Base-by-base conservation (phyloP, 2,329 filamentous ascomycete genomes). In the Zymoseptoria ardabiliae region DNA sequence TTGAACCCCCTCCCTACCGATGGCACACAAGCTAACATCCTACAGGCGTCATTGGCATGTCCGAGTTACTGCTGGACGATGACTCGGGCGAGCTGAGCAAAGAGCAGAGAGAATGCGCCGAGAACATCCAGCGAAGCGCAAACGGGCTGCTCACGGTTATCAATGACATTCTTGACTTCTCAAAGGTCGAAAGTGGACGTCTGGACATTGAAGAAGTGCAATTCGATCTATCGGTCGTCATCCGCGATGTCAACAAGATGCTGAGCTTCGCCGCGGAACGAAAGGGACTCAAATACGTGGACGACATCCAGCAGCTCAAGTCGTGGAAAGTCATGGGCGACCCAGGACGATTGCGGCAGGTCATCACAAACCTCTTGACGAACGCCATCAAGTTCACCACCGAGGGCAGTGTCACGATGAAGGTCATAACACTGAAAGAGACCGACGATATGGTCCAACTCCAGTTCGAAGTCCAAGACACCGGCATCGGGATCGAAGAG, bases 161-260 rank as follows among this genome's bases (percentile, higher is more conserved):
- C 73, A 95, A 96, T 69, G 91, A 96, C 68, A 95, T 95, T 58
- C 78, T 96, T 1, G 91, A 95, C 73, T 92, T 95, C 71, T 94
- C 90, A 3, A 95, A 95, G 86, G 65, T 71, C 4, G 89, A 92
- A 70, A 90, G 87, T 8, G 89, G 89, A 2, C 80, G 86, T 7
- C 75, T 92, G 20, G 88, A 91, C 63, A 87, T 92, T 49, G 89
- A 91, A 72, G 87, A 91, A 66, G 88, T 91, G 0, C 88, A 90
- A 62, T 93, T 92, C 67, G 90, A 86, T 25, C 77, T 91, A 1
- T 86, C 85, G 0, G 79, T 90, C 1, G 84, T 91, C 11, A 83
- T 92, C 6, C 81, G 86, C 53, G 91, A 95, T 70, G 89, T 94
- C 20, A 88, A 85, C 56, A 91, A 91, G 71, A 94, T 95, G 90